Percentiles rank a stretch among this genome's conserved stretches.
Evolutionary conservation across 2,329 filamentous ascomycete genomes (phyloP).

Genomic region (Botrytis galanthina): DNA sequence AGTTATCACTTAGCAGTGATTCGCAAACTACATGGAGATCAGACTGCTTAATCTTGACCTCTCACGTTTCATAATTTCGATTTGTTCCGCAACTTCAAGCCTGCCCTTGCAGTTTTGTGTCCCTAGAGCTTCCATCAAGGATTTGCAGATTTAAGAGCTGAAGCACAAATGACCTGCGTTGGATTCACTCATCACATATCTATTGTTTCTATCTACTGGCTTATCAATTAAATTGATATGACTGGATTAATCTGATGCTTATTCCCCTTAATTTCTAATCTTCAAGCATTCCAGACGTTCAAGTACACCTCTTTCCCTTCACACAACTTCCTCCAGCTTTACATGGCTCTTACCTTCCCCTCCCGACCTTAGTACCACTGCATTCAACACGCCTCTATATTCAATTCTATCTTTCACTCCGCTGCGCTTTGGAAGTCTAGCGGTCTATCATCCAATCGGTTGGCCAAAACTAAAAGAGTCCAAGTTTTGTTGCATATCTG

Average conservation of each 20-base stretch:
- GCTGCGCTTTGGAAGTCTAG: rapidly evolving
- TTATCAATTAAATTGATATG: not conserved
- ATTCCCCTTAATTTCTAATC: not conserved
- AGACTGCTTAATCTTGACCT: not conserved
- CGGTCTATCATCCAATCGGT: rapidly evolving
- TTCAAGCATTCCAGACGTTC: not conserved
- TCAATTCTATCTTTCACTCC: not conserved
- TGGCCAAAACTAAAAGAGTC: not conserved
- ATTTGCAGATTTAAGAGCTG: not conserved
- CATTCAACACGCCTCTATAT: not conserved
- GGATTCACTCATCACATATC: not conserved
- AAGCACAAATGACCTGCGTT: not conserved
- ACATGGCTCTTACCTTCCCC: not conserved
- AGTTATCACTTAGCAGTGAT: not conserved
- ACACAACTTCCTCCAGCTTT: not conserved
- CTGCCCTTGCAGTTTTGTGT: not conserved
- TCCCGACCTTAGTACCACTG: not conserved
- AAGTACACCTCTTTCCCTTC: not conserved
- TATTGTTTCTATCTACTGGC: not conserved
- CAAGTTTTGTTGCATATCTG: not conserved
- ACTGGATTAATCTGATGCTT: not conserved
- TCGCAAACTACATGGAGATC: not conserved
- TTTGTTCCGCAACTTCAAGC: not conserved
- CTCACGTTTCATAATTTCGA: not conserved
- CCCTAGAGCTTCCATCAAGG: not conserved